Base-by-base conservation (phyloP, 1,139 yeast genomes). In the Saccharomycopsis hybrid region DNA sequence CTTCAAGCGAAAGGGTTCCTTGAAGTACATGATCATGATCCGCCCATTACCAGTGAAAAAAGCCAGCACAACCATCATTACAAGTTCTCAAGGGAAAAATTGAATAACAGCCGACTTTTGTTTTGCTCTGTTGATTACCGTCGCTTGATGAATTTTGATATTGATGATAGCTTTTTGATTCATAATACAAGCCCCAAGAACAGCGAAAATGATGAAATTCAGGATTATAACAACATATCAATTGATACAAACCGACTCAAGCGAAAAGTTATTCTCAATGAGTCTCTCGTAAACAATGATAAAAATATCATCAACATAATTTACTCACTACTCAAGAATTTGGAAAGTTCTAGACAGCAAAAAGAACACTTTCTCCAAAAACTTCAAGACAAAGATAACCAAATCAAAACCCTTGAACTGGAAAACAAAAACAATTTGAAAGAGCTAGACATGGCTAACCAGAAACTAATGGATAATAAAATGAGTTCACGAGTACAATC, bases 221-320 rank as follows among this genome's bases (percentile, higher is more conserved):
- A 11, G 4, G 30, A 2, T 8, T 28, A 13, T 4, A 35, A 44
- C 9, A 27, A 29, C 5, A 4, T 13, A 29, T 4, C 11, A 2
- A 32, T 3, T n/a, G 13, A 18, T 9, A 18, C 28, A 13, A 35
- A 31, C 13, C 9, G 25, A 13, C 40, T 50, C 30, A 43, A 46
- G 32, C 41, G 42, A 32, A 18, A 32, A 25, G 27, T 49, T 5
- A 24, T 52, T 3, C 31, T 49, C 2, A 49, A 47, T 32, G 49
- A 49, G 27, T 35, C 32, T n/a, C 27, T 52, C 11, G 37, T 49
- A 18, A 42, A 41, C 9, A 52, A 52, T 33, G 55, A 52, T 33
- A 52, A 49, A 37, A 43, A 47, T 18, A 46, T 47, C n/a, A 44
- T 52, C 18, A 52, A 52, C 35, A 46, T 47, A 4, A 39, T 52